Conservation (phyloP, 306 rosid species). For the Heteromeles arbutifolia region DNA sequence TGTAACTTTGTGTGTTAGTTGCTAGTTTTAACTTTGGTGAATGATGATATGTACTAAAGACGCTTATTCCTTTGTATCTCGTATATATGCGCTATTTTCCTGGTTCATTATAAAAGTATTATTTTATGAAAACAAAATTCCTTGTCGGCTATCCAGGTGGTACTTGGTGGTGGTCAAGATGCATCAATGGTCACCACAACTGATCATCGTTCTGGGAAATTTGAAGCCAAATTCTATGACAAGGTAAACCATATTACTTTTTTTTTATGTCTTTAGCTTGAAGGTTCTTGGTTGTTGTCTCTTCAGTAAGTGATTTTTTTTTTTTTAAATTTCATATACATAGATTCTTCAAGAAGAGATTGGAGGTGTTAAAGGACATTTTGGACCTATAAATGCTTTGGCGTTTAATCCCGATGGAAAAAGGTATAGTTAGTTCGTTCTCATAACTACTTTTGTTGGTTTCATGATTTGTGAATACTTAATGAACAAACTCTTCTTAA, state of each 20-base stretch:
- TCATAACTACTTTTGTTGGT: not conserved
- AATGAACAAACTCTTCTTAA: not conserved
- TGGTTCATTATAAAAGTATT: not conserved
- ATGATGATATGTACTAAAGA: not conserved
- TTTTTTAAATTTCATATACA: not conserved
- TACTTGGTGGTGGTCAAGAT: conserved; percentile 98
- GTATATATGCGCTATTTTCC: not conserved
- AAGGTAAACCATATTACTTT: conserved; percentile 35
- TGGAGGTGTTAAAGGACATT: conserved; percentile 97
- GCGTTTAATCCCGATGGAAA: conserved; percentile 94
- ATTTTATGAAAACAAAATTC: not conserved
- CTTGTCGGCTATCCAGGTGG: conserved; percentile 46
- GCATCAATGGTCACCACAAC: conserved; percentile 85
- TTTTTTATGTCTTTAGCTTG: not conserved
- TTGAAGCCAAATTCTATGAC: conserved; percentile 86
- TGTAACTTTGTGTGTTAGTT: not conserved
- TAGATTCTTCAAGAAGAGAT: conserved; percentile 97
- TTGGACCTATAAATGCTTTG: conserved; percentile 93
- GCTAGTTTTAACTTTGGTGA: not conserved
- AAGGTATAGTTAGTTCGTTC: conserved; percentile 43
- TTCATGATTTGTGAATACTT: not conserved
- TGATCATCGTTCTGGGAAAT: conserved; percentile 91
- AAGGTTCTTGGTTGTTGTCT: not conserved
- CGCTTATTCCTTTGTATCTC: not conserved
- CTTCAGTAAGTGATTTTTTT: conserved; percentile 5